phyloP scores from a whole-genome alignment of 768 basidiomycete genomes.

The Lenzites betulinus region DNA sequence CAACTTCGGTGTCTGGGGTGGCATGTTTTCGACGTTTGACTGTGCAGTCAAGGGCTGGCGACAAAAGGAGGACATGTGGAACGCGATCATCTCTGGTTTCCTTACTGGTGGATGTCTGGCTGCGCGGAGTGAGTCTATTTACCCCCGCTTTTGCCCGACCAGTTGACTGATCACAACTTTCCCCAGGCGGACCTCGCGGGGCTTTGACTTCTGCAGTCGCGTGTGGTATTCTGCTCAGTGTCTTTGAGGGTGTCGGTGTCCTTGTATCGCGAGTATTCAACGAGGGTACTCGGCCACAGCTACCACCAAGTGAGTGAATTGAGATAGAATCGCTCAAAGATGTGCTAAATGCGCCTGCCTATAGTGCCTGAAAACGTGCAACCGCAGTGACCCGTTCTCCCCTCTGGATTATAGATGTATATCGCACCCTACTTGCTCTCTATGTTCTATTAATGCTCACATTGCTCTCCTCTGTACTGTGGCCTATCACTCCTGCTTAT shows the following conservation, averaged over 20 bases:
- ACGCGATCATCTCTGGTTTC: conserved; percentile 97
- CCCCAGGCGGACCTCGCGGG: conserved; percentile 85
- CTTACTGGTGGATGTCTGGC: conserved; percentile 97
- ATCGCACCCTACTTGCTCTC: conserved; percentile 34
- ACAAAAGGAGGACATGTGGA: conserved; percentile 99
- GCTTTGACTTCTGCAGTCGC: conserved; percentile 92
- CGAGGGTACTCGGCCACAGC: conserved; percentile 76
- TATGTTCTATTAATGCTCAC: conserved; percentile 20
- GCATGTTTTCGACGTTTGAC: conserved; percentile 98
- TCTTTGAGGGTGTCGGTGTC: conserved; percentile 95
- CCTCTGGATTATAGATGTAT: conserved; percentile 51
- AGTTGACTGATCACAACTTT: background rate
- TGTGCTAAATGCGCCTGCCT: too few relatives aligned
- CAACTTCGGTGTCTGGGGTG: conserved; percentile 95
- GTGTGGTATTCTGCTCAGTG: conserved; percentile 94
- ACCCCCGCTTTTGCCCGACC: background rate
- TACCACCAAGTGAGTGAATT: conserved; percentile 74
- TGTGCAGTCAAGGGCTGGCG: conserved; percentile 96
- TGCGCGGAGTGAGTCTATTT: conserved; percentile 75
- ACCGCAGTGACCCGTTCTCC: conserved; percentile 38
- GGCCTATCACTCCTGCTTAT: conserved; percentile 12
- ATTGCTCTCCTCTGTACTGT: conserved; percentile 11
- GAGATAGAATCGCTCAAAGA: too few relatives aligned
- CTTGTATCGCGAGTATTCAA: conserved; percentile 87
- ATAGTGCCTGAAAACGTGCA: conserved; percentile 60